A percentile compares a stretch with the other conserved stretches of the same genome.
These are phyloP conservation scores for Lotmaria passim DNA, from an alignment of 208 protist genomes.

Conservation along the genomic window DNA sequence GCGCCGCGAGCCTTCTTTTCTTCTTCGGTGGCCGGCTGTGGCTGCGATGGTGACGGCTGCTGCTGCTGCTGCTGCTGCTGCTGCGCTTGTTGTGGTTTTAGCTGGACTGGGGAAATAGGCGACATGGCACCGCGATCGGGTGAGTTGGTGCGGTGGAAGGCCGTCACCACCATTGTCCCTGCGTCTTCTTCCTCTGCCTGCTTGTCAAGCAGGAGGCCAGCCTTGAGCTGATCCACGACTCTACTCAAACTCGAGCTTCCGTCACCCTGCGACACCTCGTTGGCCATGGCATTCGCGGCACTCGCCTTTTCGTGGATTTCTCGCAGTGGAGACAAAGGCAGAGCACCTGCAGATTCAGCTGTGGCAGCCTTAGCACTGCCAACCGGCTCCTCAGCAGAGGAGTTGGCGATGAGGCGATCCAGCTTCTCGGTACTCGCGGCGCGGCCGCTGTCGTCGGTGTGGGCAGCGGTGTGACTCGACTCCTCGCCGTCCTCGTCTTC, in stretches of 20 bases:
- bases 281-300: too few relatives aligned
- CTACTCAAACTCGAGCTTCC: not conserved
- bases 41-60: too few relatives aligned
- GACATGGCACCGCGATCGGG: conserved; percentile 13
- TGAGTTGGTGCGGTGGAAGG: conserved; percentile 12
- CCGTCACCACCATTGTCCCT: conserved; percentile 17
- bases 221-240: not conserved
- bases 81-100: too few relatives aligned
- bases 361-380: not conserved
- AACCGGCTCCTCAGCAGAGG: not conserved
- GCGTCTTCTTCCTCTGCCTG: conserved; percentile 19
- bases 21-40: too few relatives aligned
- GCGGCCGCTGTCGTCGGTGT: not conserved
- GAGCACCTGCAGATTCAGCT: not conserved
- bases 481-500: not conserved
- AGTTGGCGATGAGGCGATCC: not conserved
- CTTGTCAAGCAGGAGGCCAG: not conserved
- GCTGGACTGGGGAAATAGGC: conserved; percentile 5
- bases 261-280: too few relatives aligned
- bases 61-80: not conserved
- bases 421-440: not conserved
- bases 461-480: not conserved
- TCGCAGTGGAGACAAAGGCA: not conserved
- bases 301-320: not conserved
- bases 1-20: not conserved